phyloP scores from a whole-genome alignment of 257 asterid genomes.

The Penstemon davidsonii region DNA sequence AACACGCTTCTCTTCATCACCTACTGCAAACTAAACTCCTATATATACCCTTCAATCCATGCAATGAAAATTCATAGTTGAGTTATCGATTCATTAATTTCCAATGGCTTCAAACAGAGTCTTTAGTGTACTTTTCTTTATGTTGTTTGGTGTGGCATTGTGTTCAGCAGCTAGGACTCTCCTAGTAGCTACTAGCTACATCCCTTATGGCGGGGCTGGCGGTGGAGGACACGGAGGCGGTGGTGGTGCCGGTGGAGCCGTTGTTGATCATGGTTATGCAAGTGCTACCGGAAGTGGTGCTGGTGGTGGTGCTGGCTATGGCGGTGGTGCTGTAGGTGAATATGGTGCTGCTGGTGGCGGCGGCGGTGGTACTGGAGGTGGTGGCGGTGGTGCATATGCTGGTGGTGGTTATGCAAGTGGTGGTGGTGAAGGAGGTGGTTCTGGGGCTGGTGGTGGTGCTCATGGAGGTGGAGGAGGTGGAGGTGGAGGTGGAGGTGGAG shows the following conservation, averaged over 20 bases:
- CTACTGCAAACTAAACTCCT: conserved; percentile 27
- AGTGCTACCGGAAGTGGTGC: conserved; percentile 33
- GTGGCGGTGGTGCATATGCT: conserved; percentile 25
- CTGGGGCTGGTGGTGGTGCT: conserved; percentile 30
- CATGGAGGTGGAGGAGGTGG: conserved; percentile 34
- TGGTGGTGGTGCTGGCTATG: conserved; percentile 30
- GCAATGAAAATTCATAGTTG: conserved; percentile 31
- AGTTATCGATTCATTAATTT: not conserved
- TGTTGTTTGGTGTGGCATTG: conserved; percentile 40
- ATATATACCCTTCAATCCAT: conserved; percentile 43
- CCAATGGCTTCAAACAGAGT: conserved; percentile 38
- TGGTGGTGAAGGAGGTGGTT: conserved; percentile 32
- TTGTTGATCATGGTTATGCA: conserved; percentile 34
- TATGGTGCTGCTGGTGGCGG: conserved; percentile 35
- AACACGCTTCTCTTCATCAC: conserved; percentile 36
- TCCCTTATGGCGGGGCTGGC: conserved; percentile 29
- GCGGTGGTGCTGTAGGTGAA: conserved; percentile 26
- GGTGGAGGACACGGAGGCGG: conserved; percentile 46
- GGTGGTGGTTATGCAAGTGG: conserved; percentile 39
- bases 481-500: conserved; percentile 28
- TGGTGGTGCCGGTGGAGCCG: conserved; percentile 46
- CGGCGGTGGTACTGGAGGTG: conserved; percentile 32
- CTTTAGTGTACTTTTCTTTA: conserved; percentile 38
- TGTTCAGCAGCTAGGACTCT: conserved; percentile 69
- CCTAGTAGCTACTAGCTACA: conserved; percentile 34